Evolutionary conservation across 176 grass and related monocot genomes (phyloP).

Genomic region (Ensete glaucum): DNA sequence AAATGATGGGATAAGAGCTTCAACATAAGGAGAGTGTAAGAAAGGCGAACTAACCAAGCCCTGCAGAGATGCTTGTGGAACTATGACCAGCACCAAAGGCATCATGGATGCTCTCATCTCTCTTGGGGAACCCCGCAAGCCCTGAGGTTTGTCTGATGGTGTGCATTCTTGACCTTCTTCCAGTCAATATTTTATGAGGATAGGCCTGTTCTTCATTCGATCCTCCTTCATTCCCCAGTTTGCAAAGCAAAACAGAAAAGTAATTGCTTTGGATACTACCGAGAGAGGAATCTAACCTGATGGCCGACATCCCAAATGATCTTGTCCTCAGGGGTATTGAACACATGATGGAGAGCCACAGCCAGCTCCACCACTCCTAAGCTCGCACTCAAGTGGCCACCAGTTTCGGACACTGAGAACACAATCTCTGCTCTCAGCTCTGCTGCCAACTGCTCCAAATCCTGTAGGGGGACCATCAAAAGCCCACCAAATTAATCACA

Average conservation of each 20-base stretch:
- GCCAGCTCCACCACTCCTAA: slow-evolving; percentile 73
- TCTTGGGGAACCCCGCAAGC: slow-evolving; percentile 75
- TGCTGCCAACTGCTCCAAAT: slow-evolving; percentile 69
- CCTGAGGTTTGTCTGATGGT: slow-evolving; percentile 75
- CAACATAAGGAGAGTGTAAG: neutral
- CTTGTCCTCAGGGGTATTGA: slow-evolving; percentile 84
- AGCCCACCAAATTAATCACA: neutral
- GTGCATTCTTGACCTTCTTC: slow-evolving; percentile 65
- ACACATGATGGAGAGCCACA: slow-evolving; percentile 82
- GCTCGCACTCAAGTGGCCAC: slow-evolving; percentile 70
- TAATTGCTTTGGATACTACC: too few species aligned
- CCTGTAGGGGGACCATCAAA: slow-evolving; percentile 15
- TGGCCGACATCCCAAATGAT: slow-evolving; percentile 96
- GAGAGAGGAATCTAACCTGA: slow-evolving; percentile 28
- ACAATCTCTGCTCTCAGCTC: slow-evolving; percentile 79
- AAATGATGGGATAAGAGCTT: neutral
- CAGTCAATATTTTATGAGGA: slow-evolving; percentile 86
- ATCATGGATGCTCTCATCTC: slow-evolving; percentile 81
- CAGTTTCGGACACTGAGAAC: slow-evolving; percentile 44
- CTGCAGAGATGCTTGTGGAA: slow-evolving; percentile 82
- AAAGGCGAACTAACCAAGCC: slow-evolving; percentile 28
- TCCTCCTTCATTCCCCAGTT: neutral
- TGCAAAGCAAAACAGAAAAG: neutral
- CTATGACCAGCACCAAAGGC: slow-evolving; percentile 83
- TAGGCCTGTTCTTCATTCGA: slow-evolving; percentile 28